Base-by-base conservation (phyloP, 1,284 basidiomycete genomes). In the Prillingera fragicola region DNA sequence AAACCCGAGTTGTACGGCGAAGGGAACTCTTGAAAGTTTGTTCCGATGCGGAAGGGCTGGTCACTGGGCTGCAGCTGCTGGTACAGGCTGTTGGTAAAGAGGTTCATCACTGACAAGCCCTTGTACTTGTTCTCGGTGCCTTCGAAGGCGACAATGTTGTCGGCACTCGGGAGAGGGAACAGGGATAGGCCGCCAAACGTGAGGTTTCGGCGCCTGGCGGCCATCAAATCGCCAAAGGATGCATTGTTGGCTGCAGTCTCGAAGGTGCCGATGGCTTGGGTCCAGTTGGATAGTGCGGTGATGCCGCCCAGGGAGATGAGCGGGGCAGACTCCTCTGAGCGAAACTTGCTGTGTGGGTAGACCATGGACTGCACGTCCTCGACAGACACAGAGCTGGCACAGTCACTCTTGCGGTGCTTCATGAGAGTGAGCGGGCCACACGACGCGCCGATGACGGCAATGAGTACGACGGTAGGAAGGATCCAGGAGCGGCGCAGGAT, bases 401-500 rank as follows among this genome's bases (percentile, higher is more conserved):
- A 85, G 0, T 76, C 77, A 44, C 78, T 74, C 5, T 73, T 51
- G 28, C 77, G 75, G 35, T 72, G 70, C 2, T 67, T 63, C 41
- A 87, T 70, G 74, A 82, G 85, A 48, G 83, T 74, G 6, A 84
- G 66, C 0, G 84, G 83, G 27, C 84, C 74, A 31, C 79, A 78
- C 0, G 81, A 73, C 5, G 80, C 85, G 12, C 77, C 76, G 25
- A 85, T 73, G 2, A 81, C 83, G 24, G 85, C 71, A 10, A 80
- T 52, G 10, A 85, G 70, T 0, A 79, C 74, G 7, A 87, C 73
- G 3, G 80, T 44, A 1, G 81, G 81, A 0, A 80, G 75, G 9
- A 87, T 65, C 82, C 83, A 87, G 52, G 80, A 80, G 28, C 82
- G 75, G 4, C 80, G 77, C 2, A 78, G 70, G 39, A 87, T 76